Base-by-base conservation (phyloP, 345 rosid genomes). In the Nasturtium officinale region DNA sequence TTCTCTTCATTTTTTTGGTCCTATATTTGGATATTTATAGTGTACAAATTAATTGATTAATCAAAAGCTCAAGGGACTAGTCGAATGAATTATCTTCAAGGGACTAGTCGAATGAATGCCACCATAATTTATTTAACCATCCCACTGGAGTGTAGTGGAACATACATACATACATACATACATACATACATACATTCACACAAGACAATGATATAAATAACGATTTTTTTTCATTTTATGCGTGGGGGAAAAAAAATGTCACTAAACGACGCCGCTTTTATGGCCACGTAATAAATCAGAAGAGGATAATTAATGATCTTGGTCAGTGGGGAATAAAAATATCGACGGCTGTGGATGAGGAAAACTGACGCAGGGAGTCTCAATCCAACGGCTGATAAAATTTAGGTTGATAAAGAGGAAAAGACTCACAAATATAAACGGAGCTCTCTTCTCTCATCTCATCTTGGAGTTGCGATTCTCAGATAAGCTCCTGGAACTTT, bases 21-120 rank as follows among this genome's bases (percentile, higher is more conserved):
- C 74, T 76, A 63, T 62, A 54, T 69, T 63, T 76, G 71, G 79
- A 61, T 32, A 38, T 28, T 23, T n/a, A n/a, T n/a, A n/a, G n/a
- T n/a, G n/a, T n/a, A n/a, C 26, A 25, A 3, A 25, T 3, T 25
- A 25, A 25, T 25, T 25, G 26, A 38, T 38, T 38, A 38, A 38
- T 38, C 15, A 38, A 38, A 38, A 3, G 11, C 5, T 38, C 43
- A 38, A 47, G 11, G 2, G 12, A 47, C 21, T 46, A n/a, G 3
- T 33, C 9, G 11, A 33, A 33, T 9, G 1, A 33, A 2, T 33
- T 33, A 9, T 2, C 38, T 35, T n/a, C n/a, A n/a, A n/a, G n/a
- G n/a, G n/a, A n/a, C n/a, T n/a, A n/a, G n/a, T n/a, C n/a, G n/a
- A n/a, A n/a, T n/a, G n/a, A n/a, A n/a, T n/a, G n/a, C n/a, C n/a